A percentile compares a stretch with the other conserved stretches of the same genome.
These are phyloP conservation scores for Annona cherimola DNA, from an alignment of 164 flowering plant genomes.

Conservation along the genomic window DNA sequence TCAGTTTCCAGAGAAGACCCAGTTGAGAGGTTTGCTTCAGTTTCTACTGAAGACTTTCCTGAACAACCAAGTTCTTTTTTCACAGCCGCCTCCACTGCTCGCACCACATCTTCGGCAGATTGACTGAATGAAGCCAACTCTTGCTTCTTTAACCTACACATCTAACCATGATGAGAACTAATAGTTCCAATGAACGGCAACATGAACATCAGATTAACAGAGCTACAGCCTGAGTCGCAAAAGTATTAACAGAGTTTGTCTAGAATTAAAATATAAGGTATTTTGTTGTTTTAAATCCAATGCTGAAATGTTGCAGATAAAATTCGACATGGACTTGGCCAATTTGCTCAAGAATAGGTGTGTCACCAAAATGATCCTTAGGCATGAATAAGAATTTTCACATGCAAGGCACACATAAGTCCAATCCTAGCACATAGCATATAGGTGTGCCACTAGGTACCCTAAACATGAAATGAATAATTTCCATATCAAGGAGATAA, in stretches of 20 bases:
- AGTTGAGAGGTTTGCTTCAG: no score
- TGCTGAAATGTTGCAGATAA: neutral
- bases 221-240: neutral
- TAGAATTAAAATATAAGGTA: neutral
- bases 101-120: constrained; percentile 48
- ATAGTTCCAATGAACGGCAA: no score
- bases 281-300: neutral
- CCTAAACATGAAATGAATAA: no score
- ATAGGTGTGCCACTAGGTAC: no score
- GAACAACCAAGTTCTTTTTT: constrained; percentile 30
- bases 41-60: constrained; percentile 22
- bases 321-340: neutral
- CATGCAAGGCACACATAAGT: no score
- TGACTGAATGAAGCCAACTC: constrained; percentile 62
- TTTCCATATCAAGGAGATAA: no score
- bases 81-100: constrained; percentile 51
- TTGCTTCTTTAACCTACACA: constrained; percentile 60
- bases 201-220: neutral
- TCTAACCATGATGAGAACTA: neutral
- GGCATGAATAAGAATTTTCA: no score
- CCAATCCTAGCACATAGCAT: no score
- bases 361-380: no score
- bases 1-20: constrained; percentile 5
- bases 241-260: neutral
- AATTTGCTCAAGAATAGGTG: no score